These are phyloP conservation scores for Aspergillus sp. DNA, from an alignment of 2,329 filamentous ascomycete genomes.

Conservation along the genomic window DNA sequence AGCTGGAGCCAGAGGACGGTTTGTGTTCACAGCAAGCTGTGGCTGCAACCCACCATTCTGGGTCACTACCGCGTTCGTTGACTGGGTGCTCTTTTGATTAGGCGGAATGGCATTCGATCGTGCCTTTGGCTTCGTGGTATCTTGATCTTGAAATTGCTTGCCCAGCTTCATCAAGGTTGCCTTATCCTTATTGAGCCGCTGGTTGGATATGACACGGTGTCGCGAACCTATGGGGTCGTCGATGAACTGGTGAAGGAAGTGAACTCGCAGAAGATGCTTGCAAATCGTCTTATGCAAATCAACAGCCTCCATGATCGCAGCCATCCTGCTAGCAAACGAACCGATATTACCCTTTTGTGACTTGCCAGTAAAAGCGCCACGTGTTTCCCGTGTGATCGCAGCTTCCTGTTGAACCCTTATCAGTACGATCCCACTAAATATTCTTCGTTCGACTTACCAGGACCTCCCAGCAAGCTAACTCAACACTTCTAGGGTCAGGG, in stretches of 20 bases:
- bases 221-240: slow-evolving; percentile 34
- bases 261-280: slow-evolving; percentile 38
- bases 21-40: not conserved
- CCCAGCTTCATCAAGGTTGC: slow-evolving; percentile 32
- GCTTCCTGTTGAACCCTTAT: slow-evolving; percentile 17
- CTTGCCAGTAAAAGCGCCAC: slow-evolving; percentile 25
- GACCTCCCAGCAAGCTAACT: slow-evolving; percentile 34
- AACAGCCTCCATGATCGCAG: slow-evolving; percentile 19
- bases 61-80: not conserved
- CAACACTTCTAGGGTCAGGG: slow-evolving; percentile 26
- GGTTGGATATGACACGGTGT: slow-evolving; percentile 34
- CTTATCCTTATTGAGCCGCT: slow-evolving; percentile 33
- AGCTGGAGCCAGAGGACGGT: not conserved
- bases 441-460: slow-evolving; percentile 22
- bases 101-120: not conserved
- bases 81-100: not conserved
- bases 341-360: slow-evolving; percentile 20
- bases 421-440: not conserved
- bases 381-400: slow-evolving; percentile 24
- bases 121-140: not conserved
- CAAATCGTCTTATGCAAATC: slow-evolving; percentile 39
- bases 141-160: slow-evolving; percentile 23
- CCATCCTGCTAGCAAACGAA: slow-evolving; percentile 25
- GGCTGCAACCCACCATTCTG: not conserved
- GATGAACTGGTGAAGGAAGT: slow-evolving; percentile 34